phyloP scores from a whole-genome alignment of 768 basidiomycete species.

The Sarcodon sp. region DNA sequence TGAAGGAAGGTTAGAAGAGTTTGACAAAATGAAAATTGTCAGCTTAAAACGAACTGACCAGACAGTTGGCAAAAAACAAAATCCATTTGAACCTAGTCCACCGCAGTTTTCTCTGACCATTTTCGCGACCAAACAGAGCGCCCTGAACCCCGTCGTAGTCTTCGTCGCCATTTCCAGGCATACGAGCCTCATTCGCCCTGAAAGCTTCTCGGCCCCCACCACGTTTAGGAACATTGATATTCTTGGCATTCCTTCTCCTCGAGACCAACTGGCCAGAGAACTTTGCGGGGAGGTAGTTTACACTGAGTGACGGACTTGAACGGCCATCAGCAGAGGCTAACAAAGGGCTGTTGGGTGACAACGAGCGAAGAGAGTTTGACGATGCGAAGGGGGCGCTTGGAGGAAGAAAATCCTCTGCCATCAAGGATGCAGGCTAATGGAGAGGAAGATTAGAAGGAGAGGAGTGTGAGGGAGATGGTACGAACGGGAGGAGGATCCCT shows the following conservation, averaged over 20 bases:
- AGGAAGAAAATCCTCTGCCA: too few relatives aligned
- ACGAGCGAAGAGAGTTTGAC: too few relatives aligned
- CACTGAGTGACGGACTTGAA: slow-evolving; percentile 28
- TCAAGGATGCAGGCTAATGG: too few relatives aligned
- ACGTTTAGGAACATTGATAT: slow-evolving; percentile 32
- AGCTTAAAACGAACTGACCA: slow-evolving; percentile 23
- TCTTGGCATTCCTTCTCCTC: slow-evolving; percentile 24
- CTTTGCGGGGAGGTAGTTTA: slow-evolving; percentile 70
- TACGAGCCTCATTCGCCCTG: slow-evolving; percentile 21
- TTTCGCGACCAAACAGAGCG: slow-evolving; percentile 21
- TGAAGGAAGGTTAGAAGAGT: slow-evolving; percentile 9
- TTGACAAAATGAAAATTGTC: neutral
- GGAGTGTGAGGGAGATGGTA: too few relatives aligned
- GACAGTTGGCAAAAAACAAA: slow-evolving; percentile 50
- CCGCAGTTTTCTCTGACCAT: slow-evolving; percentile 31
- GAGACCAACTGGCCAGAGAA: slow-evolving; percentile 39
- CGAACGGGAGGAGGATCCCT: too few relatives aligned
- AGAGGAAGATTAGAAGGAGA: too few relatives aligned
- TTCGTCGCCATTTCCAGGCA: slow-evolving; percentile 23
- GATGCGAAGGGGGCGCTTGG: too few relatives aligned
- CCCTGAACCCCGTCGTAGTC: slow-evolving; percentile 23
- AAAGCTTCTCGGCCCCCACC: slow-evolving; percentile 63
- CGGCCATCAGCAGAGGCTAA: neutral
- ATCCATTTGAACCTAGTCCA: slow-evolving; percentile 87
- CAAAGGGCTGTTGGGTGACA: neutral